These are phyloP conservation scores for Porcisia deanei DNA, from an alignment of 208 protist species.

Conservation along the genomic window DNA sequence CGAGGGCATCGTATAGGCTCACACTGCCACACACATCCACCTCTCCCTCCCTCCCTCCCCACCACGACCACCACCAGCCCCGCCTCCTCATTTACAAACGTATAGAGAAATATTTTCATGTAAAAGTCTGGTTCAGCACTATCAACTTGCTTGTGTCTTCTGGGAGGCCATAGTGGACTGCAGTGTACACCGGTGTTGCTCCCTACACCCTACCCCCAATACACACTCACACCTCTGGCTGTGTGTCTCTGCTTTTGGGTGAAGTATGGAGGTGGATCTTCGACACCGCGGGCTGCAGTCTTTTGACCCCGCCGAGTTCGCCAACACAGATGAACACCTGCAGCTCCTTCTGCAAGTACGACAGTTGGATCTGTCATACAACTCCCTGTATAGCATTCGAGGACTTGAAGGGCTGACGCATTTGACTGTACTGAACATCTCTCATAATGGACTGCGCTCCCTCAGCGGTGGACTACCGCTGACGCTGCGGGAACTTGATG, in stretches of 20 bases:
- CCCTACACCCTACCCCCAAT: neutral
- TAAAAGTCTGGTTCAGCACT: no score
- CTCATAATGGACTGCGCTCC: conserved; percentile 65
- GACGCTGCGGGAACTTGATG: conserved; percentile 49
- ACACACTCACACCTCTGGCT: neutral
- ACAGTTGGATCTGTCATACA: conserved; percentile 69
- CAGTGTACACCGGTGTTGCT: neutral
- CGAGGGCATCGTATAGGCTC: neutral
- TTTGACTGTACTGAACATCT: conserved; percentile 67
- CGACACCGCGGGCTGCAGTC: conserved; percentile 58
- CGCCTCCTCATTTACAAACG: no score
- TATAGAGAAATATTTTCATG: no score
- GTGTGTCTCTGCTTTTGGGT: neutral
- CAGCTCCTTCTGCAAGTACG: conserved; percentile 33
- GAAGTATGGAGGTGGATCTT: conserved; percentile 56
- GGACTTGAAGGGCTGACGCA: conserved; percentile 62
- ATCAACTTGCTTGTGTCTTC: no score
- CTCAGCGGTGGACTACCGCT: conserved; percentile 55
- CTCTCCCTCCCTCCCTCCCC: no score
- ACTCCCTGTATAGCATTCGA: conserved; percentile 52
- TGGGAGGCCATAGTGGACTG: no score
- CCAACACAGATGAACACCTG: conserved; percentile 38
- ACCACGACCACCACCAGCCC: no score
- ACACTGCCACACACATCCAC: no score
- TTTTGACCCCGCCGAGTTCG: conserved; percentile 69